Base-by-base conservation (phyloP, 768 basidiomycete genomes). In the Mrakia hoshinonis region DNA sequence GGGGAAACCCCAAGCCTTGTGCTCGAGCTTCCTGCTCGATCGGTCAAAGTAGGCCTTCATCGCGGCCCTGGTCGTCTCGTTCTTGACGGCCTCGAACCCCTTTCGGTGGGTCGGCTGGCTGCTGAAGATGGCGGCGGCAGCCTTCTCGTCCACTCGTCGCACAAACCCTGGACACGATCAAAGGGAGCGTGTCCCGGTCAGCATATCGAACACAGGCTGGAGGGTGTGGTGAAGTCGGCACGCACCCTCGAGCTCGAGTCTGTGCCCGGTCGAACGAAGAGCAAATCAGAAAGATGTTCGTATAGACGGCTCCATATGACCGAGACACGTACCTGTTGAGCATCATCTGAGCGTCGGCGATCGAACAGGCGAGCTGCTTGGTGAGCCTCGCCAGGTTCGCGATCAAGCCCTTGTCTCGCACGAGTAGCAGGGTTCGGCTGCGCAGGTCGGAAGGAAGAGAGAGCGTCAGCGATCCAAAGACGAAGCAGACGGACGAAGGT, bases 41-140 rank as follows among this genome's bases (percentile, higher is more conserved):
- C 58, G 31, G 15, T 61, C 58, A 36, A 61, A 61, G 58, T 61
- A 61, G 58, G 36, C 15, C 31, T 38, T 38, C 34, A 38, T 38
- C 18, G 36, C 58, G 31, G 34, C 4, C 36, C 58, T 61, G 22
- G 58, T 39, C 20, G 7, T 22, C 58, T 61, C 58, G 58, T 36
- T 38, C 34, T 61, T 61, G 58, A 61, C 58, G 36, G 58, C 36
- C 26, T 61, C 58, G 58, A 36, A 61, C 1, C 58, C 58, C n/a
- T 31, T 12, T 34, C 58, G 58, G 9, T 61, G 34, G 5, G 20
- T 15, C 58, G 31, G 58, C 36, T 61, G 31, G 58, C 36, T 61
- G 34, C n/a, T 31, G 34, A 61, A 22, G 34, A 61, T 22, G 18
- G 58, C 22, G 34, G 36, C 22, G 34, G 58, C 26, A 6, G 49